Evolutionary conservation across 345 rosid genomes (phyloP).

Genomic region (Limnanthes douglasii): DNA sequence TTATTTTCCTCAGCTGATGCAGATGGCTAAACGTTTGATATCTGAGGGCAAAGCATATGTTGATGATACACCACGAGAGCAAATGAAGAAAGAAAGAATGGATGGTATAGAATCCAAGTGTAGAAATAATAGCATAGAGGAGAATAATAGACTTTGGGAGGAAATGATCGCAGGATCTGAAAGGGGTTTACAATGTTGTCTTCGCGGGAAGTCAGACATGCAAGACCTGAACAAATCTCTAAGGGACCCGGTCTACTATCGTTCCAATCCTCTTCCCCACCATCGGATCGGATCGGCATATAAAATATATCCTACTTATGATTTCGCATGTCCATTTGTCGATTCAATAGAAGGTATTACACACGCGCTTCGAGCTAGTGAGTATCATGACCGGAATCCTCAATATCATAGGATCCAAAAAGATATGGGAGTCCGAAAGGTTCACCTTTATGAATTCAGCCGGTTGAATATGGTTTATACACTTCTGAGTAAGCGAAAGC

Average conservation of each 20-base stretch:
- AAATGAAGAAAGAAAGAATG: slow-evolving; percentile 62
- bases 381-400: slow-evolving; percentile 60
- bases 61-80: slow-evolving; percentile 63
- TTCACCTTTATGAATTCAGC: slow-evolving; percentile 55
- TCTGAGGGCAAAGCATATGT: slow-evolving; percentile 54
- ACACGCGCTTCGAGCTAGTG: slow-evolving; percentile 61
- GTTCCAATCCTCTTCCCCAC: slow-evolving; percentile 64
- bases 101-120: slow-evolving; percentile 63
- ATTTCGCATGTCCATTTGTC: slow-evolving; percentile 75
- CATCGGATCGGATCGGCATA: slow-evolving; percentile 61
- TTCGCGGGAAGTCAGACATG: slow-evolving; percentile 72
- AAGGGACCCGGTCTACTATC: slow-evolving; percentile 72
- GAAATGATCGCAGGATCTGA: slow-evolving; percentile 63
- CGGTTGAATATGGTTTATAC: slow-evolving; percentile 65
- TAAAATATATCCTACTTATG: slow-evolving; percentile 65
- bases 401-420: slow-evolving; percentile 51
- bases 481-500: slow-evolving; percentile 62
- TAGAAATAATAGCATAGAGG: slow-evolving; percentile 39
- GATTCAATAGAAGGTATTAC: slow-evolving; percentile 53
- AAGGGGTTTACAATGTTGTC: slow-evolving; percentile 55
- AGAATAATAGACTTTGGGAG: slow-evolving; percentile 52
- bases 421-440: slow-evolving; percentile 56
- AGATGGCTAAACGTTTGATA: slow-evolving; percentile 61
- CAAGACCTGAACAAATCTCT: slow-evolving; percentile 66
- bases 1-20: slow-evolving; percentile 54